Percentiles rank a stretch among this genome's conserved stretches.
These are phyloP conservation scores for Heritiera fomes DNA, from an alignment of 345 rosid genomes.

Conservation along the genomic window DNA sequence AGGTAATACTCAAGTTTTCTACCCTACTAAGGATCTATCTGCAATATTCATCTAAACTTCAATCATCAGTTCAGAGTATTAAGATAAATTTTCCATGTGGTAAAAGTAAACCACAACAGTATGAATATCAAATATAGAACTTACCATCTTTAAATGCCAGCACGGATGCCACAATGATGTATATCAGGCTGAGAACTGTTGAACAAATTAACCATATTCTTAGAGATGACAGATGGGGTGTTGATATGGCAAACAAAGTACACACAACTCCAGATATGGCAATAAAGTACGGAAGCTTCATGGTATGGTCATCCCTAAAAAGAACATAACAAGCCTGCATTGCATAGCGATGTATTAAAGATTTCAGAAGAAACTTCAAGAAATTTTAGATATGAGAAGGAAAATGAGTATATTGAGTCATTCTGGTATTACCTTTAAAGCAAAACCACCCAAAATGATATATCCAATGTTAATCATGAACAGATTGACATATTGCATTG, in stretches of 20 bases:
- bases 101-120: background rate
- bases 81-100: background rate
- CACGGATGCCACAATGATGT: conserved; percentile 54
- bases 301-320: conserved; percentile 43
- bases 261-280: conserved; percentile 58
- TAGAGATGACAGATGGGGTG: conserved; percentile 84
- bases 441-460: conserved; percentile 73
- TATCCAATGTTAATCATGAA: conserved; percentile 84
- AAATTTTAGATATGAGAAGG: background rate
- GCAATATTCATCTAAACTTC: background rate
- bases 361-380: background rate
- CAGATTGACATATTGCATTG: conserved; percentile 70
- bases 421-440: conserved; percentile 62
- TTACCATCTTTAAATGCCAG: conserved; percentile 75
- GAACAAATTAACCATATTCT: conserved; percentile 89
- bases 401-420: background rate
- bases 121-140: conserved; percentile 2
- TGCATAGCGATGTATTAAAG: conserved; percentile 2
- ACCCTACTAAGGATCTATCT: background rate
- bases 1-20: background rate
- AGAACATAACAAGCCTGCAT: conserved; percentile 62
- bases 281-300: conserved; percentile 57
- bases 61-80: background rate
- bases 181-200: conserved; percentile 63
- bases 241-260: conserved; percentile 67